These are phyloP conservation scores for Helianthus tuberosus DNA, from an alignment of 129 eudicot species.

Conservation along the genomic window DNA sequence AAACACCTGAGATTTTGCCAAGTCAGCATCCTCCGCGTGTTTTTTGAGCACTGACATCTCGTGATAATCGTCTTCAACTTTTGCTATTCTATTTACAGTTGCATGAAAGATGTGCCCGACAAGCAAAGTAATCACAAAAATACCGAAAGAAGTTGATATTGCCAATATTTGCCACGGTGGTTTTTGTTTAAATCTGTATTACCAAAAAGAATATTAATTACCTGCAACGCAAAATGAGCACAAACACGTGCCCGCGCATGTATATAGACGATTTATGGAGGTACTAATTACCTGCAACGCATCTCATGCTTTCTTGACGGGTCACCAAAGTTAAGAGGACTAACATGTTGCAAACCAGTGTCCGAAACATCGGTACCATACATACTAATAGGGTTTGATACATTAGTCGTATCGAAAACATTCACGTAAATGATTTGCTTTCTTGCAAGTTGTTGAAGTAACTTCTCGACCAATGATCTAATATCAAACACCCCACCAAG, in stretches of 20 bases:
- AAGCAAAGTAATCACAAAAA: conserved; percentile 71
- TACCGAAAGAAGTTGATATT: conserved; percentile 53
- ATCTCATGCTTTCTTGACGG: conserved; percentile 94
- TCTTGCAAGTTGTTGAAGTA: conserved; percentile 99
- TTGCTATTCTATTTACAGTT: conserved; percentile 74
- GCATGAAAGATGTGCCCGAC: conserved; percentile 80
- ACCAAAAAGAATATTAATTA: neutral
- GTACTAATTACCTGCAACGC: conserved; percentile 82
- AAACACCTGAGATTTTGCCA: conserved; percentile 88
- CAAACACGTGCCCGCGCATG: neutral
- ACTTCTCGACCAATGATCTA: conserved; percentile 90
- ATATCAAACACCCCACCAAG: conserved; percentile 94
- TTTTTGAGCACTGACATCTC: conserved; percentile 74
- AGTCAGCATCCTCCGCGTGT: conserved; percentile 91
- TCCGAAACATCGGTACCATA: conserved; percentile 63
- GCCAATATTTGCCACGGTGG: conserved; percentile 90
- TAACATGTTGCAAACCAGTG: conserved; percentile 66
- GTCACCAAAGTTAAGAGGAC: conserved; percentile 89
- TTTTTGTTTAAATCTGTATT: conserved; percentile 78
- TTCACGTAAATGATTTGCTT: conserved; percentile 88
- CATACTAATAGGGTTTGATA: conserved; percentile 86
- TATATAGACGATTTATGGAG: neutral
- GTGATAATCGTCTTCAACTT: conserved; percentile 76
- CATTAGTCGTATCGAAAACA: conserved; percentile 86
- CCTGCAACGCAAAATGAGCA: neutral